Percentiles rank a stretch among this genome's conserved stretches.
These are phyloP conservation scores for Nicotiana tabacum DNA, from an alignment of 257 asterid genomes.

Conservation along the genomic window DNA sequence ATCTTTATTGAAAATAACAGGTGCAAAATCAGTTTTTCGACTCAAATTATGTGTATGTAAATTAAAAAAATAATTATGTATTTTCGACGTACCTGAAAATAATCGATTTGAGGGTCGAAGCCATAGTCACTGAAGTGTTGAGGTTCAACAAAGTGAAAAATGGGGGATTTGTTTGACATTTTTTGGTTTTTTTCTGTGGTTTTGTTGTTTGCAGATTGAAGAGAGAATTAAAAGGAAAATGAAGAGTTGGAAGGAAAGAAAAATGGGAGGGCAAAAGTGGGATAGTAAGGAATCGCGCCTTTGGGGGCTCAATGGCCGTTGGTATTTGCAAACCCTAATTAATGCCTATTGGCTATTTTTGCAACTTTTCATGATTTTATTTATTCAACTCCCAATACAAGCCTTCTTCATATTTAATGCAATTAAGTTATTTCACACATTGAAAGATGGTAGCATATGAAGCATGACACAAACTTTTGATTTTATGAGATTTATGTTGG, in stretches of 20 bases:
- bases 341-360: neutral
- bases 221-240: neutral
- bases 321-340: constrained; percentile 14
- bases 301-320: constrained; percentile 4
- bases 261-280: neutral
- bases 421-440: constrained; percentile 12
- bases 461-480: neutral
- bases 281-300: neutral
- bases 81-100: constrained; percentile 47
- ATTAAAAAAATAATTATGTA: too few species aligned
- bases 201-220: neutral
- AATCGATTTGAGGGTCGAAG: constrained; percentile 71
- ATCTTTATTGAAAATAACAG: neutral
- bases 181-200: neutral
- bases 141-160: constrained; percentile 48
- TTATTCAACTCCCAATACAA: neutral
- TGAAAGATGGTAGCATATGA: too few species aligned
- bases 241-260: neutral
- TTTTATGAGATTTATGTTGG: too few species aligned
- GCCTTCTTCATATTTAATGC: constrained; percentile 11
- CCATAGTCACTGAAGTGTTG: constrained; percentile 78
- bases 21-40: neutral
- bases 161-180: constrained; percentile 48
- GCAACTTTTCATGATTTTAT: neutral
- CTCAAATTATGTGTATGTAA: neutral